These are phyloP conservation scores for Phaeotremella skinneri DNA, from an alignment of 768 basidiomycete species.

Conservation along the genomic window DNA sequence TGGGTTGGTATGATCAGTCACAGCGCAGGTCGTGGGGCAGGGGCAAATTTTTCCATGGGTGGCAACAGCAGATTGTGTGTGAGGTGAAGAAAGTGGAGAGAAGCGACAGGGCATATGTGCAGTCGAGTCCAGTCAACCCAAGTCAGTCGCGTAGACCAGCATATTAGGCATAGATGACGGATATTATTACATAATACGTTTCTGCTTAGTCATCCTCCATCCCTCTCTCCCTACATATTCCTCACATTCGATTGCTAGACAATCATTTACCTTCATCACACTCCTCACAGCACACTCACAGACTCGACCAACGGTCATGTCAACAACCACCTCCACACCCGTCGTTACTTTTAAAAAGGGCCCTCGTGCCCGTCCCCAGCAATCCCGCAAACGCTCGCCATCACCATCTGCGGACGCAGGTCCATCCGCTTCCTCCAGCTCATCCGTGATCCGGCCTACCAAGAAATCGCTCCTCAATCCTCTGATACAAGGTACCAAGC, in stretches of 20 bases:
- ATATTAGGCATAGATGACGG: too few relatives aligned
- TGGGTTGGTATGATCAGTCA: too few relatives aligned
- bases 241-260: background rate
- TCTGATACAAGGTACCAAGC: constrained; percentile 73
- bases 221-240: background rate
- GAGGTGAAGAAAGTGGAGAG: too few relatives aligned
- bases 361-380: constrained; percentile 72
- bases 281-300: background rate
- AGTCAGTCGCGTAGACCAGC: too few relatives aligned
- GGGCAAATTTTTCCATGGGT: too few relatives aligned
- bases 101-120: too few relatives aligned
- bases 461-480: constrained; percentile 68
- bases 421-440: constrained; percentile 16
- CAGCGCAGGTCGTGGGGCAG: too few relatives aligned
- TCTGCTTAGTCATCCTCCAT: background rate
- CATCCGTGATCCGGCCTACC: constrained; percentile 67
- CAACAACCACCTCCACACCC: constrained; percentile 21
- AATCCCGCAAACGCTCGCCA: constrained; percentile 69
- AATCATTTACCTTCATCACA: background rate
- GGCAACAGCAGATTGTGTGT: too few relatives aligned
- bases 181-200: too few relatives aligned
- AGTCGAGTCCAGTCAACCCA: too few relatives aligned
- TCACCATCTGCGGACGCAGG: constrained; percentile 56
- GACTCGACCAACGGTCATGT: background rate
- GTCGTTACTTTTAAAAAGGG: constrained; percentile 85